Evolutionary conservation across 2,329 filamentous ascomycete genomes (phyloP).

Genomic region (Fusarium equiseti): DNA sequence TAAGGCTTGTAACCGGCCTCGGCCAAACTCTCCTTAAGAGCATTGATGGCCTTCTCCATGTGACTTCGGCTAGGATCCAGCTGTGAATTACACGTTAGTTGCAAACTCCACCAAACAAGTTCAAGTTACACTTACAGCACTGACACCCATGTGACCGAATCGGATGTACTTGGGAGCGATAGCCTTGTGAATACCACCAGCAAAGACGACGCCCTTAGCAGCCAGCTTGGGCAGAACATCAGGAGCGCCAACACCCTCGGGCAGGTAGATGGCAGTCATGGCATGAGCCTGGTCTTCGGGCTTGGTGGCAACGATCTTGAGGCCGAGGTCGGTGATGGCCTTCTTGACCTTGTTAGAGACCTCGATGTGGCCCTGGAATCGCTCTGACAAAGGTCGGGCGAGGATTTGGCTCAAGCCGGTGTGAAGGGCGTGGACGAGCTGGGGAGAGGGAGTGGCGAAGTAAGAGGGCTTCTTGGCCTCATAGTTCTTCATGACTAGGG

Average conservation of each 20-base stretch:
- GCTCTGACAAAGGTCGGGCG: constrained; percentile 80
- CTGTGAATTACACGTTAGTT: constrained; percentile 51
- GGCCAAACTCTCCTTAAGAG: constrained; percentile 77
- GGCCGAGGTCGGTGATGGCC: constrained; percentile 80
- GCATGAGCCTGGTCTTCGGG: constrained; percentile 93
- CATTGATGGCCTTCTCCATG: constrained; percentile 84
- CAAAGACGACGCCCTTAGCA: constrained; percentile 92
- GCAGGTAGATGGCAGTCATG: constrained; percentile 98
- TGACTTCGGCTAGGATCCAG: constrained; percentile 83
- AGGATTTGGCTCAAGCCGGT: constrained; percentile 89
- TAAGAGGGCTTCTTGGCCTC: constrained; percentile 98
- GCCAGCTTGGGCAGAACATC: constrained; percentile 87
- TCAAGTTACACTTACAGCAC: constrained; percentile 69
- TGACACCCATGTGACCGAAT: constrained; percentile 98
- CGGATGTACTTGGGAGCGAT: constrained; percentile 94
- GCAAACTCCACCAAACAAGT: neutral
- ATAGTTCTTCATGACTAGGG: constrained; percentile 94
- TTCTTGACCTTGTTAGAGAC: constrained; percentile 89
- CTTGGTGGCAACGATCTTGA: constrained; percentile 87
- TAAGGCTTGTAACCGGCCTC: constrained; percentile 75
- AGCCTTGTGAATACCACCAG: constrained; percentile 95
- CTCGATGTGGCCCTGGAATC: constrained; percentile 84
- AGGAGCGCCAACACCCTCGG: constrained; percentile 82
- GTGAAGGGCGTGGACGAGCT: constrained; percentile 92
- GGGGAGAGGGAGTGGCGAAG: constrained; percentile 95